Conservation (phyloP, 352 stramenopile genomes). For the Phytophthora ohioensis region DNA sequence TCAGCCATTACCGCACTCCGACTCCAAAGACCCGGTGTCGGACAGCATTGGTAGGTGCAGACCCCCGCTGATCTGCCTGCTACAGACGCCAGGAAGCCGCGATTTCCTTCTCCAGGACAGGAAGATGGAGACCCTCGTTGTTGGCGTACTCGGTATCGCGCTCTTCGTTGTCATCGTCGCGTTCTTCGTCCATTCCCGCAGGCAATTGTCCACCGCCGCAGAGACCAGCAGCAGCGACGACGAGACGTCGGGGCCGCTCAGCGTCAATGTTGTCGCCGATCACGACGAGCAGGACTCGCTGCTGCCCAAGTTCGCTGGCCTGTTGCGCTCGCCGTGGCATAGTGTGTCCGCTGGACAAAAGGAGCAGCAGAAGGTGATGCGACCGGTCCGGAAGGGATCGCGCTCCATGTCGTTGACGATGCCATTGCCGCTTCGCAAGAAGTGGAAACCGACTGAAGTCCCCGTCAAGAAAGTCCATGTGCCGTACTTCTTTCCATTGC, state of each 20-base stretch:
- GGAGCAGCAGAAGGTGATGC: constrained; percentile 28
- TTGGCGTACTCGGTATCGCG: constrained; percentile 1
- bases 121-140: constrained; percentile 20
- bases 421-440: constrained; percentile 30
- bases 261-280: constrained; percentile 27
- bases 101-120: not conserved
- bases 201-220: not conserved
- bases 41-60: not conserved
- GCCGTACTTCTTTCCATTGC: constrained; percentile 68
- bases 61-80: not conserved
- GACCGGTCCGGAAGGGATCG: constrained; percentile 16
- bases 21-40: not conserved
- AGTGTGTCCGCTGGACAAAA: constrained; percentile 5
- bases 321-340: constrained; percentile 36
- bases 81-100: not conserved
- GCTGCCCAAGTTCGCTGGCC: constrained; percentile 27
- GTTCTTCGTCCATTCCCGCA: constrained; percentile 8
- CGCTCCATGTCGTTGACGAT: constrained; percentile 33
- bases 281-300: constrained; percentile 40
- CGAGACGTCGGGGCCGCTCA: constrained; percentile 26
- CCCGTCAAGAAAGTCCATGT: constrained; percentile 58
- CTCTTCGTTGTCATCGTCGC: not conserved
- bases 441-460: constrained; percentile 22
- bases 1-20: not conserved
- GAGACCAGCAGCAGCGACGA: constrained; percentile 40